Percentiles rank a stretch among this genome's conserved stretches.
Evolutionary conservation across 2,329 filamentous ascomycete genomes (phyloP).

Genomic region (Colletotrichum siamense): DNA sequence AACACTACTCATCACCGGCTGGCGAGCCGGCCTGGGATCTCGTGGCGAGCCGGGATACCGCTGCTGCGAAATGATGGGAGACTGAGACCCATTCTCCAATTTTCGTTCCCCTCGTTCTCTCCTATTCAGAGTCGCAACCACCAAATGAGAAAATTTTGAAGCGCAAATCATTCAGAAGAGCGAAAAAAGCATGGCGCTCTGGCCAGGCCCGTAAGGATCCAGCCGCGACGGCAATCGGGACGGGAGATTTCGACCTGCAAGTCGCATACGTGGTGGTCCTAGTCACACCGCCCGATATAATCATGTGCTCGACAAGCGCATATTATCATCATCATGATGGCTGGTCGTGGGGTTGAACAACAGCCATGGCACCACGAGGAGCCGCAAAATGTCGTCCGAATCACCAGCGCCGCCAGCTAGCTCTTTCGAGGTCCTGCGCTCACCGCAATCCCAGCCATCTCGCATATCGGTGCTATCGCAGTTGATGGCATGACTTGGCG

Average conservation of each 20-base stretch:
- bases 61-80: conserved; percentile 3
- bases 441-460: not conserved
- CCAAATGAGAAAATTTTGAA: not conserved
- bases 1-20: not conserved
- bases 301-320: conserved; percentile 14
- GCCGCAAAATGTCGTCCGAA: not conserved
- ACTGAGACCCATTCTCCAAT: conserved; percentile 7
- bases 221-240: conserved; percentile 1
- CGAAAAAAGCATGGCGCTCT: not conserved
- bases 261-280: not conserved
- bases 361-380: not conserved
- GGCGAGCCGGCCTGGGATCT: not conserved
- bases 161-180: not conserved
- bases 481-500: not conserved
- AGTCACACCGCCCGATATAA: not conserved
- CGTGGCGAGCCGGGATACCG: conserved; percentile 1
- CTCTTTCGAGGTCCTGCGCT: not conserved
- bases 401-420: not conserved
- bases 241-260: conserved; percentile 18
- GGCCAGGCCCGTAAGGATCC: not conserved
- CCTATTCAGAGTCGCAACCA: not conserved
- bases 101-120: not conserved
- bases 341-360: not conserved
- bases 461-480: not conserved
- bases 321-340: not conserved